These are phyloP conservation scores for Kwoniella dendrophila DNA, from an alignment of 768 basidiomycete species.

Conservation along the genomic window DNA sequence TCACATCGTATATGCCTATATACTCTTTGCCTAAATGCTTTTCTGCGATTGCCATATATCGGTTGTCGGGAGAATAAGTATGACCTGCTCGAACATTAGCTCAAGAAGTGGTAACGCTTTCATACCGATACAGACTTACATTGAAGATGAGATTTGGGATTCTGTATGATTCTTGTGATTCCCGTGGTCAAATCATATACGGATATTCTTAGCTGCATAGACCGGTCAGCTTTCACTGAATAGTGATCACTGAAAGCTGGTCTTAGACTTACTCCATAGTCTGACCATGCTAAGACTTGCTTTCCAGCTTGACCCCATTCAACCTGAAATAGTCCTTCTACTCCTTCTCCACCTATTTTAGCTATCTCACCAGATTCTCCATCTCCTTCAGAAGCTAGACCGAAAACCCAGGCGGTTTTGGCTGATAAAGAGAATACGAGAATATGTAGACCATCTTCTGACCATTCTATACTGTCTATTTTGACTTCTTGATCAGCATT, in stretches of 20 bases:
- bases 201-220: constrained; percentile 73
- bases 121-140: constrained; percentile 39
- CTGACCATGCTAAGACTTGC: constrained; percentile 82
- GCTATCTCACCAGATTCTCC: constrained; percentile 47
- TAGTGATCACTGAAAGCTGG: background rate
- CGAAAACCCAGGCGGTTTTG: constrained; percentile 74
- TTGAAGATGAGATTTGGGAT: constrained; percentile 72
- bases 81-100: constrained; percentile 27
- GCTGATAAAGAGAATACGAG: constrained; percentile 74
- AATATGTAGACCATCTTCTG: constrained; percentile 82
- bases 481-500: constrained; percentile 53
- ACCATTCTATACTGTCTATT: constrained; percentile 82
- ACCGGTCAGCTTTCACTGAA: constrained; percentile 4
- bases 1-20: constrained; percentile 74
- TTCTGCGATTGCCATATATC: constrained; percentile 83
- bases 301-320: constrained; percentile 90
- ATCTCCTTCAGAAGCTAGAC: constrained; percentile 70
- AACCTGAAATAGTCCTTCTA: constrained; percentile 80
- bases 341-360: constrained; percentile 45
- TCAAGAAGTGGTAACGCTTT: too few species aligned
- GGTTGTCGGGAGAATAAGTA: constrained; percentile 64
- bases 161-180: constrained; percentile 78
- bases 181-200: constrained; percentile 81
- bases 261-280: constrained; percentile 76
- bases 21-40: constrained; percentile 88